Base-by-base conservation (phyloP, 1,139 yeast genomes). In the Yamadazyma triangularis region DNA sequence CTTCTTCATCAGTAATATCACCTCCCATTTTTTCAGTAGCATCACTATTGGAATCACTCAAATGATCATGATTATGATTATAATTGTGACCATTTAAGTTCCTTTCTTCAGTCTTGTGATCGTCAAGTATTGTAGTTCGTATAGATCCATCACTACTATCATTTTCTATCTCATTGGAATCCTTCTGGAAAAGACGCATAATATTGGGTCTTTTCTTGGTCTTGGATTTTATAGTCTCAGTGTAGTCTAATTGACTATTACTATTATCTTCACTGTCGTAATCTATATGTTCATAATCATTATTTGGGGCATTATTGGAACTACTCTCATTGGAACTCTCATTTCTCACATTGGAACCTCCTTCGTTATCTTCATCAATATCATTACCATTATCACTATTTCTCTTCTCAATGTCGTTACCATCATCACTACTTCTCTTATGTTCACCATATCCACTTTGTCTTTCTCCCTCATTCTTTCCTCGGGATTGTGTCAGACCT, bases 141-240 rank as follows among this genome's bases (percentile, higher is more conserved):
- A 41, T 38, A 6, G 48, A 44, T 6, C 32, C 47, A 18, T 32
- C 38, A 24, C 40, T 36, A n/a, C 35, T 40, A 31, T 40, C 41
- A 26, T 37, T 36, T 21, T 38, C 43, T n/a, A n/a, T n/a, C n/a
- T n/a, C n/a, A 13, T 18, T 23, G 15, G 12, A 22, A 15, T 39
- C 44, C 20, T 35, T 38, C 11, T 39, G 42, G 27, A 41, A 42
- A 6, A 41, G 25, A 24, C 40, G 25, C 4, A 35, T 40, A 16
- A 42, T 16, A 22, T 33, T 38, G 12, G 29, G 26, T 25, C 29
- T 39, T 14, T 32, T 36, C 25, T 28, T 33, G 4, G 21, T 32
- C 13, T 34, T 34, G 15, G 39, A 33, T 13, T 32, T 33, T n/a
- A 28, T 31, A 1, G 32, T 26, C 14, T 31, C 30, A 9, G 28